Base-by-base conservation (phyloP, 768 basidiomycete species). In the Suillus spraguei region DNA sequence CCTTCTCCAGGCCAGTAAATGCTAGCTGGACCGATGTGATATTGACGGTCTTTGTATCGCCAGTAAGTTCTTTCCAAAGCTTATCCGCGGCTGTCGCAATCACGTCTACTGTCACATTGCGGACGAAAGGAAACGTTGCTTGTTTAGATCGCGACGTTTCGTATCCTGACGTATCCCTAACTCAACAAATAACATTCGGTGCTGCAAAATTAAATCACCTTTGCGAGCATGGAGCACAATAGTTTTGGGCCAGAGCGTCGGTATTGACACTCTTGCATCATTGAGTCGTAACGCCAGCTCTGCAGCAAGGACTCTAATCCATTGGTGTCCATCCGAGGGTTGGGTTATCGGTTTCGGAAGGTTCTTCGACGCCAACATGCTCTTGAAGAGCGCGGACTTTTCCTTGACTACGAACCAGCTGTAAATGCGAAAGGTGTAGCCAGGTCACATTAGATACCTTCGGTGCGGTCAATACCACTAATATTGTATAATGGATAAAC, bases 361-460 rank as follows among this genome's bases (percentile, higher is more conserved):
- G 70, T 98, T 99, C 75, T 99, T 99, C n/a, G 94, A 90, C 0
- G 95, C 94, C 60, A 95, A 78, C 97, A 99, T 99, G 69, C 92
- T 94, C 79, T 97, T 98, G 65, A 85, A 89, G 36, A 91, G 77
- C 0, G 82, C 79, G 17, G 88, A 82, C 74, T 94, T 94, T 71
- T 94, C 92, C 70, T 93, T 95, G 41, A 98, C 96, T 97, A 71
- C 44, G 47, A 16, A 10, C 63, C 60, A 47, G 39, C 49, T 44
- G 72, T 44, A 64, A 59, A 62, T 35, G 35, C 24, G 32, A 28
- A 50, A 44, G 11, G 35, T 52, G 61, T 35, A 22, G n/a, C n/a
- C 35, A 62, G 33, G 28, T 20, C 46, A 35, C 3, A 52, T 41
- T 54, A 61, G 70, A 74, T 41, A 92, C 95, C 94, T 87, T 97